These are phyloP conservation scores for Leishmania martiniquensis DNA, from an alignment of 208 protist genomes.

Conservation along the genomic window DNA sequence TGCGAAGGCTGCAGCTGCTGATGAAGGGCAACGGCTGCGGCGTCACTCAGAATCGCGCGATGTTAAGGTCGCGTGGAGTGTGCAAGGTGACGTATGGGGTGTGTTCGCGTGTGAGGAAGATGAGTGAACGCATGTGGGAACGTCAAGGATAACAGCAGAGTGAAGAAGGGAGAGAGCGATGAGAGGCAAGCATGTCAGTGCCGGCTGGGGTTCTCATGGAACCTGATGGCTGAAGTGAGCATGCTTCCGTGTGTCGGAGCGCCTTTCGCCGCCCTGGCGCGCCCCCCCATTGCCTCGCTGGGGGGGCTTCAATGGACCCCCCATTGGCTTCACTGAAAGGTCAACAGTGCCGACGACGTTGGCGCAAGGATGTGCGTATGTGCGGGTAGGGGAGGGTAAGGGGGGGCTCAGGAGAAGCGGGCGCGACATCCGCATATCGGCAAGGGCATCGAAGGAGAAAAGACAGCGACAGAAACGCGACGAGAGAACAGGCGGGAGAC, in stretches of 20 bases:
- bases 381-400: too few species aligned
- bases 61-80: not conserved
- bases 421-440: too few species aligned
- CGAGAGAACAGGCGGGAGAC: too few species aligned
- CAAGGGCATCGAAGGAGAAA: too few species aligned
- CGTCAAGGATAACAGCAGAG: not conserved
- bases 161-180: not conserved
- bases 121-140: not conserved
- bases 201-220: too few species aligned
- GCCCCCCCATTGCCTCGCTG: not conserved
- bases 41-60: not conserved
- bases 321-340: too few species aligned
- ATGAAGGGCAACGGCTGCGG: not conserved
- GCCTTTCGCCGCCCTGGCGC: not conserved
- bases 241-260: not conserved
- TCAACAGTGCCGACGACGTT: too few species aligned
- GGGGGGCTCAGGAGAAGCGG: too few species aligned
- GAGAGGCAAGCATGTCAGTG: not conserved
- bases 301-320: too few species aligned
- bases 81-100: constrained; percentile 11
- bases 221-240: too few species aligned
- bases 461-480: too few species aligned
- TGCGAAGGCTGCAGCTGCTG: not conserved
- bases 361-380: too few species aligned
- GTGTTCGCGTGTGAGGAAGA: not conserved